Base-by-base conservation (phyloP, 2,329 filamentous ascomycete genomes). In the Trichophyton simii region DNA sequence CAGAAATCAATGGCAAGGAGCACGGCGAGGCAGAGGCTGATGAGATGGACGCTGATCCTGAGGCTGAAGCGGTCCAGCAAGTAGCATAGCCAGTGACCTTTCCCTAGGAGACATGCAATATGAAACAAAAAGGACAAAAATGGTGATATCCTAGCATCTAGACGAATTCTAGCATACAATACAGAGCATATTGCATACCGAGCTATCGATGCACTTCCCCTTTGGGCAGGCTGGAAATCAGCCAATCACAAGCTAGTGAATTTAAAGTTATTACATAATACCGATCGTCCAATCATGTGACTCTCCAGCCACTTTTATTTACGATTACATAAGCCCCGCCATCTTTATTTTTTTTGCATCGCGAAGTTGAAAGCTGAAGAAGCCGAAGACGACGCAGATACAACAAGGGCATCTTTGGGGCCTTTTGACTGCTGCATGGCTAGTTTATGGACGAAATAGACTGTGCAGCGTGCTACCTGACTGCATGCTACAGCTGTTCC, bases 321-420 rank as follows among this genome's bases (percentile, higher is more conserved):
- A 54, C 41, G 13, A 18, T 60, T 63, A 62, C 59, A 52, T 63
- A 61, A 63, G 61, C 59, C 64, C 63, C 60, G 60, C 63, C 63
- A 61, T 61, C 63, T 61, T 41, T 59, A 54, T 63, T 62, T 58
- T 41, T 41, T 11, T 9, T 52, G 48, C 42, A 46, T 7, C 42
- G 6, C 15, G 15, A 22, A 48, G 44, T 11, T 3, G 52, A 57
- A 57, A 57, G 52, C 20, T 18, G 28, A 36, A 38, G 28, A 36
- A 38, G 28, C 15, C 9, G 36, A 41, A 38, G n/a, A 36, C 34
- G 28, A 34, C 20, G 28, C 18, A 28, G n/a, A 28, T 57, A 31
- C 8, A n/a, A 25, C 22, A 57, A 13, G 11, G 25, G 34, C 34
- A 38, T 38, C 20, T 38, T 7, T 31, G 28, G 28, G 28, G 6